Conservation (phyloP, 2,329 filamentous ascomycete species). For the Pseudogymnoascus sp. region DNA sequence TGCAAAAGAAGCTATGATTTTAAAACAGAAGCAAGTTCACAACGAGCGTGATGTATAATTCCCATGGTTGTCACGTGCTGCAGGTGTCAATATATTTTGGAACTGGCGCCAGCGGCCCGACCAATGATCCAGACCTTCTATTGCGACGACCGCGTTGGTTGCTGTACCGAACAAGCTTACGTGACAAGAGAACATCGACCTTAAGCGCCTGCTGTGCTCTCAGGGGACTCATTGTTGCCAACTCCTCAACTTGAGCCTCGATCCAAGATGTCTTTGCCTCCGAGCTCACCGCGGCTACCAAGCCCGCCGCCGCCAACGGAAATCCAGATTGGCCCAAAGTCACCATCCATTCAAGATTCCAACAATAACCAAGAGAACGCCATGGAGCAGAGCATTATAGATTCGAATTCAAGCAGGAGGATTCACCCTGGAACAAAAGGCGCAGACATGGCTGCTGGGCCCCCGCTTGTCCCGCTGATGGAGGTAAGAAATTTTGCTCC, state of each 20-base stretch:
- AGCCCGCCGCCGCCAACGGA: slow-evolving; percentile 93
- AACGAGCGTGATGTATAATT: neutral
- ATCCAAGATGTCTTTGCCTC: slow-evolving; percentile 48
- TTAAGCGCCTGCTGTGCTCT: slow-evolving; percentile 1
- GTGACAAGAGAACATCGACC: slow-evolving; percentile 4
- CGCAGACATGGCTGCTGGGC: slow-evolving; percentile 87
- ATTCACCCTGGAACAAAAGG: slow-evolving; percentile 90
- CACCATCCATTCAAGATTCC: slow-evolving; percentile 58
- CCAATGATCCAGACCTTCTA: slow-evolving; percentile 6
- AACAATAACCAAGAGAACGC: slow-evolving; percentile 51
- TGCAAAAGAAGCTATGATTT: neutral
- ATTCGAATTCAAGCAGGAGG: slow-evolving; percentile 70
- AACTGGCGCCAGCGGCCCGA: neutral
- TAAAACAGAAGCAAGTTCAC: neutral
- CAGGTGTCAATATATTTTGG: neutral
- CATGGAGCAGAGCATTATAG: slow-evolving; percentile 54
- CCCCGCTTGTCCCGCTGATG: slow-evolving; percentile 75
- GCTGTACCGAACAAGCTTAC: slow-evolving; percentile 7
- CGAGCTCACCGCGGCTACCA: slow-evolving; percentile 84
- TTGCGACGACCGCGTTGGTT: neutral
- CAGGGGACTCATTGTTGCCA: neutral
- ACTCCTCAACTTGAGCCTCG: slow-evolving; percentile 3
- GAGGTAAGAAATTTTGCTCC: slow-evolving; percentile 51
- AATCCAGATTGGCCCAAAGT: slow-evolving; percentile 79
- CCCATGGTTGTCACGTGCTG: neutral